Conservation (phyloP, 1,284 basidiomycete genomes). For the Pseudozyma thailandica region DNA sequence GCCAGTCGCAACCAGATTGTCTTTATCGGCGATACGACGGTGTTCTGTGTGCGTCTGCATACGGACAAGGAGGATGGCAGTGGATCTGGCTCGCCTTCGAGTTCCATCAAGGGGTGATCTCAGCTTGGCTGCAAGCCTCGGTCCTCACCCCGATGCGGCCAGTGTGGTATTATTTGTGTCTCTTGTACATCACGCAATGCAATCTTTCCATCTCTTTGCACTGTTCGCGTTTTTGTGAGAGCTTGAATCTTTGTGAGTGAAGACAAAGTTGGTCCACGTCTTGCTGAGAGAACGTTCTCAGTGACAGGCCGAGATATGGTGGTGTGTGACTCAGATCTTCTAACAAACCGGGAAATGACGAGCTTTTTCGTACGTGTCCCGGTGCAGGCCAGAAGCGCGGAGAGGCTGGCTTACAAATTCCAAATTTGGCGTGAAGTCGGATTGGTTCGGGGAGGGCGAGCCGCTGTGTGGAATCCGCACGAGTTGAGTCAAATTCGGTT, state of each 20-base stretch:
- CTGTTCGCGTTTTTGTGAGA: too few relatives aligned
- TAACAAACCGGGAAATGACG: not conserved
- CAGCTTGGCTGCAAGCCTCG: not conserved
- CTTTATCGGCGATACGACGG: conserved; percentile 63
- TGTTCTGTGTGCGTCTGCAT: conserved; percentile 59
- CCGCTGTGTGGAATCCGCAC: not conserved
- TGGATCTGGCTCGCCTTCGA: conserved; percentile 36
- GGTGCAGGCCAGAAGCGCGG: not conserved
- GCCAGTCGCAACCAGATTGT: conserved; percentile 65
- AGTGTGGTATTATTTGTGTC: not conserved
- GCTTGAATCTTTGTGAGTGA: too few relatives aligned
- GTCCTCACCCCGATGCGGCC: too few relatives aligned
- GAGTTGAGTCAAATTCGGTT: conserved; percentile 9
- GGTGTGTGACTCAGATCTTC: not conserved
- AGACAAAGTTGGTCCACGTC: too few relatives aligned
- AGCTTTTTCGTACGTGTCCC: conserved; percentile 12
- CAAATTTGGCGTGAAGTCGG: not conserved
- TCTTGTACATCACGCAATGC: conserved; percentile 18
- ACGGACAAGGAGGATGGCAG: conserved; percentile 34
- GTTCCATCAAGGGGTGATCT: conserved; percentile 30
- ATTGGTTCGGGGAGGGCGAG: conserved; percentile 10
- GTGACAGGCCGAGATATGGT: too few relatives aligned
- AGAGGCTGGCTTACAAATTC: conserved; percentile 6
- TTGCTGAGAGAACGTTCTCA: not conserved
- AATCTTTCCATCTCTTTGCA: not conserved